Evolutionary conservation across 177 flowering plant genomes (phyloP), one percentile per base, ranked within the genome.

Genomic region (Vitis hybrid): DNA sequence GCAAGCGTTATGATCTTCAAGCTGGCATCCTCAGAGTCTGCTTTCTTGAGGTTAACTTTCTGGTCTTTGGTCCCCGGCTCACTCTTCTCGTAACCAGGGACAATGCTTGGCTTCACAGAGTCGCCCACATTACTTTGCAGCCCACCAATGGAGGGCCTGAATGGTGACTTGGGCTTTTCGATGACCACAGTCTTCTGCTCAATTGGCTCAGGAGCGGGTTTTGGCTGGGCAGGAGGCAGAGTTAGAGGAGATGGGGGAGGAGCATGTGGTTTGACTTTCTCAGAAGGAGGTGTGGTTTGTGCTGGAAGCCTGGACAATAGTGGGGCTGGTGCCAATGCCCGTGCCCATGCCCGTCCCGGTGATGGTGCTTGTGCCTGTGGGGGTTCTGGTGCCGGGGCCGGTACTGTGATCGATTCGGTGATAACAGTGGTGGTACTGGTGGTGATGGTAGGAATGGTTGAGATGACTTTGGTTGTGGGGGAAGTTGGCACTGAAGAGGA

Each of bases 191-290:
- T 62, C 70, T 87, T 87, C 68, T 84, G 84, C 72, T 88, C 85
- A 4, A 78, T 78, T 64, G 52, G 64, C 11, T 80, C 82, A 0
- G 72, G 45, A 10, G 67, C 73, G 5, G 84, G 60, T 67, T 62
- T 81, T 5, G 85, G 22, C 26, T 78, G 83, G 14, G 91, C 39
- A 11, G 87, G 86, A 0, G 91, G 94, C 0, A 90, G 78, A 52
- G 29, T 68, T 9, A 86, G 53, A 50, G 94, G 88, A 70, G 93
- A 85, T 10, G 89, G 90, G 33, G 89, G 87, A 19, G 79, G 83
- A n/a, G 79, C 78, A 2, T 52, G 14, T 10, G 76, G 66, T 6
- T 56, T 74, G 50, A 21, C 10, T 14, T 65, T 55, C 2, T 78
- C 76, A 49, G 82, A 74, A 9, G 64, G 71, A 15, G 78, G 69